phyloP scores from a whole-genome alignment of 139 green algal genomes.

The Eudorina sp. region DNA sequence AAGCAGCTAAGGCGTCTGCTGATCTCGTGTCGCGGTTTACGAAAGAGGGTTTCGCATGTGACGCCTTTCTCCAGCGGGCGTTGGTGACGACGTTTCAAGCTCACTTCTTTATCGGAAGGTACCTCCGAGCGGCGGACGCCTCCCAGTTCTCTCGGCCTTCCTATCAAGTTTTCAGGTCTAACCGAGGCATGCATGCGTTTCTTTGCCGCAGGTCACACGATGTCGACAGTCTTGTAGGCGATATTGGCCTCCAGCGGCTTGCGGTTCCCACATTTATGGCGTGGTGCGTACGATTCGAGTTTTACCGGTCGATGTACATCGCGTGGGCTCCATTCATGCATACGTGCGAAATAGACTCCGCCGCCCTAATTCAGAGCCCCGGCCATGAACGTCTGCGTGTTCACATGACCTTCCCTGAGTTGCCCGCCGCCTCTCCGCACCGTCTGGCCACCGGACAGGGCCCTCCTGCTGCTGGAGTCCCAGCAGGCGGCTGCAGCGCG shows the following conservation, averaged over 20 bases:
- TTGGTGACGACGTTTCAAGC: conserved; percentile 2
- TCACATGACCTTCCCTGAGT: no score
- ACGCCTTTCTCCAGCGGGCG: neutral
- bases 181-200: neutral
- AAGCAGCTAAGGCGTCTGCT: neutral
- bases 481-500: neutral
- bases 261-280: neutral
- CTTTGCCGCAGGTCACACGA: neutral
- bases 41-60: neutral
- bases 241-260: neutral
- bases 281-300: conserved; percentile 18
- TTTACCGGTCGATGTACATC: no score
- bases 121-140: no score
- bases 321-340: no score
- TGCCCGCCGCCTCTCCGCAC: no score
- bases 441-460: conserved; percentile 1
- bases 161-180: no score
- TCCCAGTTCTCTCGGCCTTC: no score
- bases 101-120: conserved; percentile 24
- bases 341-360: no score
- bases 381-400: no score
- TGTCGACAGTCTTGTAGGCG: neutral
- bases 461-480: conserved; percentile 16
- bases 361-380: no score
- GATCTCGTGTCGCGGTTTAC: neutral